These are phyloP conservation scores for Naganishia vaughanmartiniae DNA, from an alignment of 768 basidiomycete genomes.

Conservation along the genomic window DNA sequence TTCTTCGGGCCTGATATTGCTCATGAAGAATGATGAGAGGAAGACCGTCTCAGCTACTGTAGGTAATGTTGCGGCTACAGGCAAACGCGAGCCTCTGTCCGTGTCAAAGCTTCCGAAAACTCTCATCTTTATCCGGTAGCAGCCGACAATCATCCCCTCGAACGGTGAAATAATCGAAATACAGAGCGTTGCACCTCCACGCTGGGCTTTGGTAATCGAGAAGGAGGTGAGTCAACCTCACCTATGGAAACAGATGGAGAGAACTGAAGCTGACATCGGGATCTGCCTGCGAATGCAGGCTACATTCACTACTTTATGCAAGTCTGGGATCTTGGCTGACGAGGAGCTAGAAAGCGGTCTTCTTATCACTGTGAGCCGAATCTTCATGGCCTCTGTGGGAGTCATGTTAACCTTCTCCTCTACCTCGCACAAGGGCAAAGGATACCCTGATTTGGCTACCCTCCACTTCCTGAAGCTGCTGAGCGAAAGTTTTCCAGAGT, in stretches of 20 bases:
- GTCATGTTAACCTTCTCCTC: neutral
- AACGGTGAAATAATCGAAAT: conserved; percentile 69
- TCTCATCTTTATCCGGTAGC: conserved; percentile 54
- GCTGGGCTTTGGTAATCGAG: conserved; percentile 85
- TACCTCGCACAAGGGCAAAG: conserved; percentile 70
- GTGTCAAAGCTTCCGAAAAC: neutral
- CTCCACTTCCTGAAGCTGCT: conserved; percentile 75
- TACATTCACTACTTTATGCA: conserved; percentile 83
- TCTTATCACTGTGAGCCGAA: conserved; percentile 34
- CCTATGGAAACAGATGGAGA: neutral
- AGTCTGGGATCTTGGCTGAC: conserved; percentile 42
- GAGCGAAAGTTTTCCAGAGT: conserved; percentile 66
- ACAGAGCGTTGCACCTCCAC: conserved; percentile 58
- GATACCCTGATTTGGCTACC: conserved; percentile 92
- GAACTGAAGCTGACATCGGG: no score
- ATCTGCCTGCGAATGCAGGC: conserved; percentile 59
- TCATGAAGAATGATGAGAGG: conserved; percentile 50
- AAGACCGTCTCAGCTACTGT: conserved; percentile 30
- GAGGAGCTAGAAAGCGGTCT: conserved; percentile 29
- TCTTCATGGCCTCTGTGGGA: neutral
- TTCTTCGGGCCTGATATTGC: conserved; percentile 63
- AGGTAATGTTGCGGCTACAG: neutral
- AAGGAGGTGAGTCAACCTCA: conserved; percentile 68
- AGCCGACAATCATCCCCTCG: conserved; percentile 76
- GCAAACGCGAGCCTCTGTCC: no score